phyloP scores from a whole-genome alignment of 192 early-diverging fungal genomes.

The Radiomyces spectabilis region DNA sequence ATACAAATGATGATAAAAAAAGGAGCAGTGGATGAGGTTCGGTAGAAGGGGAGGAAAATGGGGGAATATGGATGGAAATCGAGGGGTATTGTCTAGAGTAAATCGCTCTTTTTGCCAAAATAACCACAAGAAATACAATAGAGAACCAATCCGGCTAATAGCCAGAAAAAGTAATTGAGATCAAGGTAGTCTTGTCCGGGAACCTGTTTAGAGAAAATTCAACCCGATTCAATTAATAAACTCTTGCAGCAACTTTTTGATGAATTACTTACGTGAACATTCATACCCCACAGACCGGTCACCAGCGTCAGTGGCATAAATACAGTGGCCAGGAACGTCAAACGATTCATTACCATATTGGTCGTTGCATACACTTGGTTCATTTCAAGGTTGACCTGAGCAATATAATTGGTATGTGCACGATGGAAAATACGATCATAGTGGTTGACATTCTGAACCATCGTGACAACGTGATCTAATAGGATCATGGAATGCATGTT shows the following conservation, averaged over 20 bases:
- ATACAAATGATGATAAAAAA: too few species aligned
- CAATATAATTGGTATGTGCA: slow-evolving; percentile 76
- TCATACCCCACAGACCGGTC: slow-evolving; percentile 1
- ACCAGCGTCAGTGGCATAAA: slow-evolving; percentile 74
- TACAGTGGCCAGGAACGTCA: slow-evolving; percentile 85
- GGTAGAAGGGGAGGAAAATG: too few species aligned
- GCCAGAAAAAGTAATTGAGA: background rate
- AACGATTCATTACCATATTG: slow-evolving; percentile 79
- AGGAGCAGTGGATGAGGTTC: too few species aligned
- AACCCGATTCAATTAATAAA: background rate
- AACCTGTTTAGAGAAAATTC: background rate
- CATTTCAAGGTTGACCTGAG: slow-evolving; percentile 69
- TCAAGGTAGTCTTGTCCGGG: slow-evolving; percentile 1
- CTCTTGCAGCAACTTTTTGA: background rate
- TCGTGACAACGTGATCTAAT: slow-evolving; percentile 63
- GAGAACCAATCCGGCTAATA: background rate
- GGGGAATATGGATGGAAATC: too few species aligned
- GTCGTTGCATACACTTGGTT: slow-evolving; percentile 72
- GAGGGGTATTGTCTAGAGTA: too few species aligned
- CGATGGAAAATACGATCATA: slow-evolving; percentile 68
- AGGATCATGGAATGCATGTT: slow-evolving; percentile 7
- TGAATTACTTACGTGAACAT: background rate
- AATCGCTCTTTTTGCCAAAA: slow-evolving; percentile 3
- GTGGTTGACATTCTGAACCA: slow-evolving; percentile 58
- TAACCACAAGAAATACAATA: background rate